Percentiles rank a stretch among this genome's conserved stretches.
Evolutionary conservation across 2,329 filamentous ascomycete species (phyloP).

Genomic region (Ascochyta lentis): DNA sequence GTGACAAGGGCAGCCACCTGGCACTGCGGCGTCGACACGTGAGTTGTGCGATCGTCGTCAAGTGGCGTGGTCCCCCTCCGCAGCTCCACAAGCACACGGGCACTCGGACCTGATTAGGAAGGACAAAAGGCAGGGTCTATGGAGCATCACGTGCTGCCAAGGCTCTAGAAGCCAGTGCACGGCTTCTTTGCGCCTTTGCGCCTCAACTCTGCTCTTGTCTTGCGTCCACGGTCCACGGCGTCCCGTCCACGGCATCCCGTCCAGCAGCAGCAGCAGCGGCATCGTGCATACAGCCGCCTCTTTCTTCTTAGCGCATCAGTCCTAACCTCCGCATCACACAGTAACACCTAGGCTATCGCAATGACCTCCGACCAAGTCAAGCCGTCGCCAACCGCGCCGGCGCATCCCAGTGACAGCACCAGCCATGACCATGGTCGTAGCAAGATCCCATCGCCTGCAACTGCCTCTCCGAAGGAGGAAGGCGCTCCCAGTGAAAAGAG

Average conservation of each 20-base stretch:
- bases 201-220: slow-evolving; percentile 11
- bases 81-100: not conserved
- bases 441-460: slow-evolving; percentile 16
- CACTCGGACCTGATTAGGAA: slow-evolving; percentile 11
- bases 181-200: slow-evolving; percentile 4
- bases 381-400: slow-evolving; percentile 18
- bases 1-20: not conserved
- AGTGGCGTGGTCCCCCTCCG: slow-evolving; percentile 2
- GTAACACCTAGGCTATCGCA: slow-evolving; percentile 11
- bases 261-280: slow-evolving; percentile 17
- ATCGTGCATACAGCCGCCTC: slow-evolving; percentile 24
- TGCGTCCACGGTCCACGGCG: slow-evolving; percentile 9
- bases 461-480: slow-evolving; percentile 9
- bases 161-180: slow-evolving; percentile 9
- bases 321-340: slow-evolving; percentile 27
- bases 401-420: slow-evolving; percentile 18
- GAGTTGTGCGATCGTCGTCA: slow-evolving; percentile 4
- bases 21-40: slow-evolving; percentile 3
- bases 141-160: slow-evolving; percentile 17
- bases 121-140: not conserved
- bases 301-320: slow-evolving; percentile 21
- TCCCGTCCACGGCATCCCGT: slow-evolving; percentile 11
- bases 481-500: slow-evolving; percentile 12
- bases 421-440: slow-evolving; percentile 14
- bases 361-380: slow-evolving; percentile 29